phyloP scores from a whole-genome alignment of 2,329 filamentous ascomycete species.

The Diaporthe eres region DNA sequence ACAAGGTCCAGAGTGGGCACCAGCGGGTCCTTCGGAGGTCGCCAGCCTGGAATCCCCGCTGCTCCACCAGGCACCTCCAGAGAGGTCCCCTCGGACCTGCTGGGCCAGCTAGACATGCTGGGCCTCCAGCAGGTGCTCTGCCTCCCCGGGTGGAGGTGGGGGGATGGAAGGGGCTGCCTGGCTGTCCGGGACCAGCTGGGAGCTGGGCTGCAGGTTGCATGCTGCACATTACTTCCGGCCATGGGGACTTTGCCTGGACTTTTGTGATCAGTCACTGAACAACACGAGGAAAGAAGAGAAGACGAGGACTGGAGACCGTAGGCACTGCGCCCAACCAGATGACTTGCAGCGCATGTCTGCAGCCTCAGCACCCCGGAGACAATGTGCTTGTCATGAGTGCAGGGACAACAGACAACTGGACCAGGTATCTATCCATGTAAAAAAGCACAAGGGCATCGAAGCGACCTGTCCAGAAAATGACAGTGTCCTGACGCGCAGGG shows the following conservation, averaged over 20 bases:
- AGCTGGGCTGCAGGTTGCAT: slow-evolving; percentile 24
- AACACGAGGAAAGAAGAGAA: background rate
- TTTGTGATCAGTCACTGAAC: slow-evolving; percentile 30
- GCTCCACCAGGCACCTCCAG: slow-evolving; percentile 19
- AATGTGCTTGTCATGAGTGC: background rate
- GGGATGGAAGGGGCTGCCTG: slow-evolving; percentile 13
- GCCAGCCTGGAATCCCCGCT: slow-evolving; percentile 29
- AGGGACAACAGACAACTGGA: background rate
- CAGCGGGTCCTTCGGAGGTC: slow-evolving; percentile 25
- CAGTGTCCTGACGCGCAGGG: slow-evolving; percentile 1
- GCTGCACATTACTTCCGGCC: slow-evolving; percentile 21
- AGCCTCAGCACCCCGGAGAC: slow-evolving; percentile 4
- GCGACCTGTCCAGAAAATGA: slow-evolving; percentile 21
- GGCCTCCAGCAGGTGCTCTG: slow-evolving; percentile 15
- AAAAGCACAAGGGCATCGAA: background rate
- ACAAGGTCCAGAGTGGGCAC: slow-evolving; percentile 23
- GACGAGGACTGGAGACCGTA: background rate
- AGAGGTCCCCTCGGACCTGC: slow-evolving; percentile 23
- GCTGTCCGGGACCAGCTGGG: slow-evolving; percentile 6
- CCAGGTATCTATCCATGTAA: background rate
- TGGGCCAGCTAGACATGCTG: background rate
- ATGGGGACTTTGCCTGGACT: slow-evolving; percentile 5
- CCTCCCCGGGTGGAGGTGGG: slow-evolving; percentile 6
- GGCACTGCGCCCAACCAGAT: slow-evolving; percentile 6
- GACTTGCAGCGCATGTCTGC: slow-evolving; percentile 15